Conservation (phyloP, 2,329 filamentous ascomycete genomes). For the Microdochium nivale region DNA sequence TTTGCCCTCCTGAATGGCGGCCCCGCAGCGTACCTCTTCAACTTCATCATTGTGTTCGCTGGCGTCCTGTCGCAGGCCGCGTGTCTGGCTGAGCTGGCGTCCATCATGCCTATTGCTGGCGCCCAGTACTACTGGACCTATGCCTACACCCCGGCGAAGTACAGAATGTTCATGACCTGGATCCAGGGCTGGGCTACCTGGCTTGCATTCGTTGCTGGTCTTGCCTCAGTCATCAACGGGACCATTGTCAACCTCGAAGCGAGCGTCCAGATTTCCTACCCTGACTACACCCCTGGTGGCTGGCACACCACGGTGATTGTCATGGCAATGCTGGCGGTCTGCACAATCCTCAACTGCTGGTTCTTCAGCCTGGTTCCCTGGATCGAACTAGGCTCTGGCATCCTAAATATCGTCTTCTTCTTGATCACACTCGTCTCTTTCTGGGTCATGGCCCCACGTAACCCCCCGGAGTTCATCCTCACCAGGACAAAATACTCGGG, state of each 20-base stretch:
- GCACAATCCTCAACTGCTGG: slow-evolving; percentile 3
- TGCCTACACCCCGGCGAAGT: slow-evolving; percentile 2
- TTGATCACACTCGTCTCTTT: slow-evolving; percentile 2
- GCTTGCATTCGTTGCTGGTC: slow-evolving; percentile 4
- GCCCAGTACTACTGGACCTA: slow-evolving; percentile 7
- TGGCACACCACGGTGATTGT: slow-evolving; percentile 5
- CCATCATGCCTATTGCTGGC: slow-evolving; percentile 6
- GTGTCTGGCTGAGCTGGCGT: slow-evolving; percentile 4
- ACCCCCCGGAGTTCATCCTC: slow-evolving; percentile 2
- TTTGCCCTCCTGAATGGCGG: slow-evolving; percentile 6
- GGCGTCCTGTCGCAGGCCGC: slow-evolving; percentile 4
- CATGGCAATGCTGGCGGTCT: slow-evolving; percentile 1
- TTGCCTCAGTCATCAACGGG: slow-evolving; percentile 4
- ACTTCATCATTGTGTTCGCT: slow-evolving; percentile 4
- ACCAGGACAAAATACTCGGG: slow-evolving; percentile 3
- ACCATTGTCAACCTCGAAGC: slow-evolving; percentile 5
- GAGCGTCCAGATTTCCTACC: slow-evolving; percentile 3
- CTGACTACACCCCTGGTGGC: slow-evolving; percentile 3
- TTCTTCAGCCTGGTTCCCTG: slow-evolving; percentile 4
- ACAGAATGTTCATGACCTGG: slow-evolving; percentile 5
- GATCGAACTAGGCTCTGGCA: slow-evolving; percentile 3
- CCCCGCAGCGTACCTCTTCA: slow-evolving; percentile 3
- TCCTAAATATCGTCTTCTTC: slow-evolving; percentile 4
- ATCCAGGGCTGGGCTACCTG: slow-evolving; percentile 5
- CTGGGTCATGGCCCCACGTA: slow-evolving; percentile 4